Conservation (phyloP, 176 grass and related monocot species). For the Oryza officinalis region DNA sequence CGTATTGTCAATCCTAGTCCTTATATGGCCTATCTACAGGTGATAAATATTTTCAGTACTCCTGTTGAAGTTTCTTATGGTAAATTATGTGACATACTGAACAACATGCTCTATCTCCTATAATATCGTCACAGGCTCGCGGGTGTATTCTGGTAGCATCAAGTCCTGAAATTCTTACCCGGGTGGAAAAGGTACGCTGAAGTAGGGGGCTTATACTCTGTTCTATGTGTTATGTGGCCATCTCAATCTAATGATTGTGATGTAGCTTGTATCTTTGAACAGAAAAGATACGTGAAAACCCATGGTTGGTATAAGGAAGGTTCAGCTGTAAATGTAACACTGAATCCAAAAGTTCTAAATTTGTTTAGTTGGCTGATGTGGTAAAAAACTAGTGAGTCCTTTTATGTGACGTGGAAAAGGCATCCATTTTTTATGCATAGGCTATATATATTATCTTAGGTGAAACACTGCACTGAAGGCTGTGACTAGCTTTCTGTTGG, state of each 20-base stretch:
- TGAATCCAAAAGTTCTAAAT: neutral
- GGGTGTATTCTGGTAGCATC: conserved; percentile 79
- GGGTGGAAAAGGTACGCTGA: conserved; percentile 64
- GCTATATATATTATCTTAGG: neutral
- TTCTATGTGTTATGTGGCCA: neutral
- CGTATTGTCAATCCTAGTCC: conserved; percentile 92
- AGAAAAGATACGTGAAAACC: neutral
- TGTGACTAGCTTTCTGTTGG: neutral
- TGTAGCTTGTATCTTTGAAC: neutral
- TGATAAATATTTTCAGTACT: conserved; percentile 34
- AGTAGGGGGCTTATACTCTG: neutral
- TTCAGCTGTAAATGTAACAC: neutral
- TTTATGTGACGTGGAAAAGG: neutral
- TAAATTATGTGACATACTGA: conserved; percentile 13
- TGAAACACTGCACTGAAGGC: neutral
- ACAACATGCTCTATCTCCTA: neutral
- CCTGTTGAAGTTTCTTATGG: neutral
- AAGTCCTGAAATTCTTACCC: conserved; percentile 90
- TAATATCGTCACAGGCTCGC: conserved; percentile 46
- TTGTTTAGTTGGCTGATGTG: neutral
- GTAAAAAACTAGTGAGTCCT: neutral
- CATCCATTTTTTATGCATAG: neutral
- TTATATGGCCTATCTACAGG: conserved; percentile 93
- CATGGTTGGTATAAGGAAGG: neutral
- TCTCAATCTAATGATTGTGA: neutral